Evolutionary conservation across 129 eudicot species (phyloP).

Genomic region (Lonicera japonica): DNA sequence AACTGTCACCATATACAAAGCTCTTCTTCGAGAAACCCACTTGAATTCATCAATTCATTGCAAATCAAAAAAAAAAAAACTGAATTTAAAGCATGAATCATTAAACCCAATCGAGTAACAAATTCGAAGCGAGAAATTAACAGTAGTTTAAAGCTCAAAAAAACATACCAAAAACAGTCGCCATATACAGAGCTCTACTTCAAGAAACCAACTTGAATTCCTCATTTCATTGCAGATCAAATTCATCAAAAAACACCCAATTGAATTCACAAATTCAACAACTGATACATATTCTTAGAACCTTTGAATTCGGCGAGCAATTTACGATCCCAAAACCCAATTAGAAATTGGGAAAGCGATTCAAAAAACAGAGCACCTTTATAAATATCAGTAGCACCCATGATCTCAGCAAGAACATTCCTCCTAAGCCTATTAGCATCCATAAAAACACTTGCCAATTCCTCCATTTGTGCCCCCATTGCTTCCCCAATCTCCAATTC

Average conservation of each 20-base stretch:
- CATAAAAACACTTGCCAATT: constrained; percentile 61
- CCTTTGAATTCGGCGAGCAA: constrained; percentile 45
- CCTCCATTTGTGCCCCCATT: constrained; percentile 61
- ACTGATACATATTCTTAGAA: constrained; percentile 27
- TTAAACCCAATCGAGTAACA: too few species aligned
- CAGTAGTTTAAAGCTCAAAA: too few species aligned
- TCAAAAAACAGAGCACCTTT: constrained; percentile 82
- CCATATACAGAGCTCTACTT: too few species aligned
- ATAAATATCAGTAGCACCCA: constrained; percentile 58
- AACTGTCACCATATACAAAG: too few species aligned
- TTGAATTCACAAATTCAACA: constrained; percentile 11
- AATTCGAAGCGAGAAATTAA: too few species aligned
- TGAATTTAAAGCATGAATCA: too few species aligned
- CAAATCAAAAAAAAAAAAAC: too few species aligned
- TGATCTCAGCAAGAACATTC: constrained; percentile 67
- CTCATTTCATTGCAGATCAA: neutral
- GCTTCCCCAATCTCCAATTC: constrained; percentile 26
- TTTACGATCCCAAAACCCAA: constrained; percentile 64
- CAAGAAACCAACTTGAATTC: too few species aligned
- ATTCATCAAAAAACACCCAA: neutral
- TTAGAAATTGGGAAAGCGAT: constrained; percentile 73
- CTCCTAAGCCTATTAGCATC: constrained; percentile 81
- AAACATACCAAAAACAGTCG: too few species aligned
- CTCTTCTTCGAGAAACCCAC: too few species aligned
- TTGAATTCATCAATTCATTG: too few species aligned